Evolutionary conservation across 225 moss, liverwort and hornwort genomes (phyloP).

Genomic region (Physcomitrium patens): DNA sequence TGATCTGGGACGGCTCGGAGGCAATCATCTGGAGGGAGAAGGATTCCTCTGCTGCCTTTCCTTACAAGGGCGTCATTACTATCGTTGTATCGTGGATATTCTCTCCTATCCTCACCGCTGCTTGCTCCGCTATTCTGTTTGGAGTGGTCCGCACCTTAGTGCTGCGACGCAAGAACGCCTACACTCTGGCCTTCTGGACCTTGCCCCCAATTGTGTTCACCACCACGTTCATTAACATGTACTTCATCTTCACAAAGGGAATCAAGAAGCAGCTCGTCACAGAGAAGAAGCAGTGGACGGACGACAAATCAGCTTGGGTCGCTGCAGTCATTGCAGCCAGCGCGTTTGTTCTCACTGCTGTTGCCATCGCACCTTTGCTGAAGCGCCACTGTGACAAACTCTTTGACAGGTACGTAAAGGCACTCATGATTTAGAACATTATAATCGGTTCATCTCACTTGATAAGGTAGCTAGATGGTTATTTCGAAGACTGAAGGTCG

Average conservation of each 20-base stretch:
- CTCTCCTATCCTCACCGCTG: constrained; percentile 27
- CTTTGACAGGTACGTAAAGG: constrained; percentile 30
- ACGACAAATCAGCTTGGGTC: constrained; percentile 34
- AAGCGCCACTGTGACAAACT: constrained; percentile 24
- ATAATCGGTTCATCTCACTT: too few species aligned
- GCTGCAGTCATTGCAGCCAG: constrained; percentile 22
- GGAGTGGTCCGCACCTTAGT: constrained; percentile 23
- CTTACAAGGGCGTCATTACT: constrained; percentile 45
- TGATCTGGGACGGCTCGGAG: constrained; percentile 20
- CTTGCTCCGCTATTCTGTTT: constrained; percentile 31
- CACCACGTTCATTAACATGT: constrained; percentile 41
- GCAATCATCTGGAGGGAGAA: constrained; percentile 24
- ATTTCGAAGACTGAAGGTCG: not conserved
- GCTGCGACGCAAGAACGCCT: constrained; percentile 37
- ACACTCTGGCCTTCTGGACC: constrained; percentile 36
- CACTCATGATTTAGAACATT: too few species aligned
- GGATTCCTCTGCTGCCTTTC: constrained; percentile 26
- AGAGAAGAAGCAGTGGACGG: constrained; percentile 31
- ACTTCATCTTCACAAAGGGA: constrained; percentile 48
- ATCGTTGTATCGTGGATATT: constrained; percentile 38
- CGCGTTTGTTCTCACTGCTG: constrained; percentile 7
- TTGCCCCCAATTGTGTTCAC: constrained; percentile 31
- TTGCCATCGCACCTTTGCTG: constrained; percentile 26
- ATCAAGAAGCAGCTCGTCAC: constrained; percentile 34
- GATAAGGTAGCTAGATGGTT: too few species aligned